Percentiles rank a stretch among this genome's conserved stretches.
Conservation (phyloP, 805 yeast species). For the Suhomyces kilbournensis region DNA sequence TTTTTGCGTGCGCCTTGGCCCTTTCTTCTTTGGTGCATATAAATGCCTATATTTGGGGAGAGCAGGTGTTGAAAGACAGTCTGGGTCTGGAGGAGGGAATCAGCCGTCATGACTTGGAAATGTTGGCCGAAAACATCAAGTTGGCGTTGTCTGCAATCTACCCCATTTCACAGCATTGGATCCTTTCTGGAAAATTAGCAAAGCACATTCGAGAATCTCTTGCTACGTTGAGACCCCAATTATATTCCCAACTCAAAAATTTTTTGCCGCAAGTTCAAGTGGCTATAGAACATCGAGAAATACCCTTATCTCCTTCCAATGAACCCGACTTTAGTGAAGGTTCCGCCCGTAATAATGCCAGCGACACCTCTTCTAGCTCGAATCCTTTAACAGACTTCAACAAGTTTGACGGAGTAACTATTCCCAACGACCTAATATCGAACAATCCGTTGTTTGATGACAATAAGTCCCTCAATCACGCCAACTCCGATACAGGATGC, state of each 20-base stretch:
- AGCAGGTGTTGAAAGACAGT: slow-evolving; percentile 26
- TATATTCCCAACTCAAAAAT: slow-evolving; percentile 35
- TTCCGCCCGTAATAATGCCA: neutral
- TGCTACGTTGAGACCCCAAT: slow-evolving; percentile 39
- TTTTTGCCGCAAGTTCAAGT: slow-evolving; percentile 22
- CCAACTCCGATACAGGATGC: slow-evolving; percentile 49
- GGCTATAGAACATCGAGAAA: slow-evolving; percentile 3
- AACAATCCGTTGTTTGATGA: neutral
- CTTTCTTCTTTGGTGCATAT: slow-evolving; percentile 51
- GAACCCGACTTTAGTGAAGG: neutral
- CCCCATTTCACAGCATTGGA: slow-evolving; percentile 52
- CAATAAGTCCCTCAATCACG: neutral
- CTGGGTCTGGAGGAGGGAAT: neutral
- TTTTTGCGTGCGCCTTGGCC: slow-evolving; percentile 53
- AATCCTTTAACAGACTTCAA: neutral
- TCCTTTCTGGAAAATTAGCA: slow-evolving; percentile 45
- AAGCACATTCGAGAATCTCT: slow-evolving; percentile 47
- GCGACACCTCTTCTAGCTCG: neutral
- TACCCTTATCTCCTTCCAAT: neutral
- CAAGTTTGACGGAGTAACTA: neutral
- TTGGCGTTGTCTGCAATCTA: slow-evolving; percentile 48
- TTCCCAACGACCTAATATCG: neutral
- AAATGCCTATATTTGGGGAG: slow-evolving; percentile 53
- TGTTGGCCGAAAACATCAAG: slow-evolving; percentile 48
- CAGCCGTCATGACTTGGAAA: slow-evolving; percentile 27